Evolutionary conservation across 345 rosid genomes (phyloP).

Genomic region (Citrus sp.): DNA sequence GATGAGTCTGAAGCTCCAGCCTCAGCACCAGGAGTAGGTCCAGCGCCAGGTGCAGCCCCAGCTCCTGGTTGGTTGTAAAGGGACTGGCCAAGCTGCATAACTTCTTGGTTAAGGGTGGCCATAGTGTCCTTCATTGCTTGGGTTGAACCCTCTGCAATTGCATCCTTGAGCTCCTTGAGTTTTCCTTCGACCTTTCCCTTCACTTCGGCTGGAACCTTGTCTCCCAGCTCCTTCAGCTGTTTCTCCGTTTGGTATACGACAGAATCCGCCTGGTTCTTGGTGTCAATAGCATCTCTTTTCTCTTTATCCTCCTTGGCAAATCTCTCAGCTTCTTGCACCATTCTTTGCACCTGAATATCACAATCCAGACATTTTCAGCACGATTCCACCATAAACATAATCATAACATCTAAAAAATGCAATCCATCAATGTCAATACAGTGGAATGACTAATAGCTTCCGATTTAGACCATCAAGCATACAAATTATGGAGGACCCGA

Average conservation of each 20-base stretch:
- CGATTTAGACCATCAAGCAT: no score
- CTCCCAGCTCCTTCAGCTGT: slow-evolving; percentile 90
- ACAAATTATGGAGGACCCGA: no score
- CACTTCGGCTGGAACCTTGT: slow-evolving; percentile 79
- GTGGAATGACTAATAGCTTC: no score
- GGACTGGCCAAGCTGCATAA: slow-evolving; percentile 91
- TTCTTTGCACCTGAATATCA: slow-evolving; percentile 63
- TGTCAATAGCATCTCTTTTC: slow-evolving; percentile 94
- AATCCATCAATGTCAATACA: no score
- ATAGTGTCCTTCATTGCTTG: slow-evolving; percentile 79
- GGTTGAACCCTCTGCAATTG: slow-evolving; percentile 63
- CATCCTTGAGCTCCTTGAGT: slow-evolving; percentile 78
- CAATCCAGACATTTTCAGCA: not conserved
- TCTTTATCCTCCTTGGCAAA: slow-evolving; percentile 90
- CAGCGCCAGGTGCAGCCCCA: slow-evolving; percentile 31
- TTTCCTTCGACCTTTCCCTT: slow-evolving; percentile 90
- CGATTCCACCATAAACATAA: not conserved
- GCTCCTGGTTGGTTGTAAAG: slow-evolving; percentile 90
- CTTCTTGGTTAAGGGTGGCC: slow-evolving; percentile 89
- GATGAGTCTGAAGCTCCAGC: slow-evolving; percentile 53
- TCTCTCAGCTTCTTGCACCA: slow-evolving; percentile 90
- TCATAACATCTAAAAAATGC: not conserved
- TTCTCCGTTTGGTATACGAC: slow-evolving; percentile 93
- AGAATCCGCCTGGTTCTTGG: slow-evolving; percentile 96
- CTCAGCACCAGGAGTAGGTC: slow-evolving; percentile 59